phyloP scores from a whole-genome alignment of 148 eudicot genomes.

The Heliamphora exappendiculata region DNA sequence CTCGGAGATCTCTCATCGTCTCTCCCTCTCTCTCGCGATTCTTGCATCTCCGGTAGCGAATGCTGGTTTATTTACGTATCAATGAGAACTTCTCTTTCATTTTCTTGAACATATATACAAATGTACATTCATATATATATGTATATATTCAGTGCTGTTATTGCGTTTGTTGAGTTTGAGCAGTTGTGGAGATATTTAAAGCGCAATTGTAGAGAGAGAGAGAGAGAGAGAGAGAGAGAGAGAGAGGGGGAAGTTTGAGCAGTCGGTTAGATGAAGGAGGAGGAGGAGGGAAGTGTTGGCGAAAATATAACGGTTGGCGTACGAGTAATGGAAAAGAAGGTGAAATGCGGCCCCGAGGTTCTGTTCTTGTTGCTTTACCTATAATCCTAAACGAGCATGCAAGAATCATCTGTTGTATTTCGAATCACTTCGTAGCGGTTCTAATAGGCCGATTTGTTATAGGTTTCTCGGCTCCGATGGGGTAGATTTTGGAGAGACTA shows the following conservation, averaged over 20 bases:
- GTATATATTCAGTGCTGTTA: no score
- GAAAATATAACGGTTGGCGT: constrained; percentile 73
- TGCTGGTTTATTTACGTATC: background rate
- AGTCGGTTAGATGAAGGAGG: constrained; percentile 21
- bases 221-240: constrained; percentile 11
- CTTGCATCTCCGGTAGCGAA: constrained; percentile 3
- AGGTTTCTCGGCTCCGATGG: constrained; percentile 94
- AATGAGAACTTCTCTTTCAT: background rate
- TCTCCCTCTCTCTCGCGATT: constrained; percentile 4
- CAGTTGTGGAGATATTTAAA: background rate
- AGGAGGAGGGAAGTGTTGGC: constrained; percentile 14
- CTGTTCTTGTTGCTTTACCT: constrained; percentile 24
- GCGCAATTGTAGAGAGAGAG: background rate
- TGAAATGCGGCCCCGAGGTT: constrained; percentile 99
- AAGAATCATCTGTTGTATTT: background rate
- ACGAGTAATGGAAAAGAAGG: constrained; percentile 99
- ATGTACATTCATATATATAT: no score
- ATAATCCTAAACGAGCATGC: background rate
- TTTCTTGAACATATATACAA: no score
- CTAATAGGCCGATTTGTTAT: constrained; percentile 5
- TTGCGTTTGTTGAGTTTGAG: constrained; percentile 5
- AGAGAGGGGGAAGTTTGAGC: constrained; percentile 16
- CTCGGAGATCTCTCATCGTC: background rate
- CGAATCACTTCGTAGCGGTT: background rate
- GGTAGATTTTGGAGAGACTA: constrained; percentile 70